Evolutionary conservation across 169 alveolate genomes (phyloP), one percentile per base, ranked within the genome.

Genomic region (Cryptosporidium tyzzeri): DNA sequence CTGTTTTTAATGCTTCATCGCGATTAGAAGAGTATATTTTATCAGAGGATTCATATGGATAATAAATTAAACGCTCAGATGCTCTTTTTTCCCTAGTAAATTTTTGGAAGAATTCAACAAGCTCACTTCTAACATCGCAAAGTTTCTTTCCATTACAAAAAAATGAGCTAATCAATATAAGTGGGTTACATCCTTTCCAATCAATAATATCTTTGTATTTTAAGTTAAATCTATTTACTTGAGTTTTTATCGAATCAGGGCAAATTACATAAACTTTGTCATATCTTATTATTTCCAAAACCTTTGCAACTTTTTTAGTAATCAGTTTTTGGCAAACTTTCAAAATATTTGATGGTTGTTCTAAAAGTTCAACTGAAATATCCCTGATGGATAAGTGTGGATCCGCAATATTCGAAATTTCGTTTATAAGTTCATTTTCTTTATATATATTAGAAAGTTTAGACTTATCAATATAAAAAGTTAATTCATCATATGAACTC

Each of bases 311-410:
- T 16, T 53, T 61, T n/a, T 67, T 29, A 26, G 50, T 10, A 41
- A 80, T 51, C 1, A 80, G 26, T 16, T 61, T 51, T 14, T 80
- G 29, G 18, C 80, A 80, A 45, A 59, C 16, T 8, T 65, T 8
- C 21, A 80, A 39, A 29, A 80, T 65, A 39, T 41, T 44, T n/a
- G 89, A 39, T 9, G 65, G 74, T 6, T 61, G 68, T 23, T 80
- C 89, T 23, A 80, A 45, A 44, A 80, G 89, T 8, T 80, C 75
- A 18, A 6, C 45, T 62, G 89, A 80, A n/a, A 80, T 80, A 18
- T 80, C 89, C 31, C 35, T 61, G 33, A 80, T 80, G 3, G 89
- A 80, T 48, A 80, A 12, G 35, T 80, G 89, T 6, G 89, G 89
- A 26, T 80, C 89, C 29, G 68, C 41, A 59, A 41, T 21, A 33